Conservation (phyloP, 768 basidiomycete species). For the Clitopilus hobsonii region DNA sequence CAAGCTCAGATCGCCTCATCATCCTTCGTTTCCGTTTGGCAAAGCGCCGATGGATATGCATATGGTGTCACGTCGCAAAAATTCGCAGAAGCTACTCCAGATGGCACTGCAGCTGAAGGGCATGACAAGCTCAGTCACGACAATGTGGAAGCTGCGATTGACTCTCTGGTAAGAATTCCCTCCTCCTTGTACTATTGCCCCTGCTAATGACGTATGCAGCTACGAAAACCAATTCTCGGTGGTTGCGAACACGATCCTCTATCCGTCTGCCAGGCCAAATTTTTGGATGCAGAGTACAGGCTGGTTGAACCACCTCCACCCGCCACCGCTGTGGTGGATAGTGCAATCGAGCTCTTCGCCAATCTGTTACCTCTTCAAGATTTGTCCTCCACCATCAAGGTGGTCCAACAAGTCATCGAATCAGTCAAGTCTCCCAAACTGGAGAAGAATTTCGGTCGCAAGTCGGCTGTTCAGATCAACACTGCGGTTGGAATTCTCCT, state of each 20-base stretch:
- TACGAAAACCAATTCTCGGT: conserved; percentile 73
- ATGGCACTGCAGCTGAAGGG: conserved; percentile 27
- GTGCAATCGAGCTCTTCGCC: conserved; percentile 84
- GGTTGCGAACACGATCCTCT: conserved; percentile 86
- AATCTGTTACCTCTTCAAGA: conserved; percentile 78
- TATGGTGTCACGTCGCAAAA: conserved; percentile 82
- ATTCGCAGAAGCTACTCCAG: conserved; percentile 37
- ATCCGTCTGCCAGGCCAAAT: conserved; percentile 53
- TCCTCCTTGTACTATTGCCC: not conserved
- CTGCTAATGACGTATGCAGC: conserved; percentile 32
- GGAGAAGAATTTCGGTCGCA: conserved; percentile 84
- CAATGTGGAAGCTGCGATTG: conserved; percentile 74
- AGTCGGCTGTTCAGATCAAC: conserved; percentile 81
- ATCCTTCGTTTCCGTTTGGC: conserved; percentile 84
- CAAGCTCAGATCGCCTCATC: conserved; percentile 91
- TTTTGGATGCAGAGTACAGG: conserved; percentile 38
- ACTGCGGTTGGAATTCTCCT: conserved; percentile 69
- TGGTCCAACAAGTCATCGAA: conserved; percentile 57
- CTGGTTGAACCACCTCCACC: conserved; percentile 67
- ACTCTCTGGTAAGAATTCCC: conserved; percentile 56
- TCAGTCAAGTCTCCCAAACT: conserved; percentile 69
- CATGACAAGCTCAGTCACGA: conserved; percentile 68
- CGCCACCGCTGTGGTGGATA: conserved; percentile 79
- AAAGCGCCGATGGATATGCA: conserved; percentile 81
- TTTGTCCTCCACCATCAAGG: conserved; percentile 45